These are phyloP conservation scores for Schoenoplectus tabernaemontani DNA, from an alignment of 202 grass and related monocot genomes.

Conservation along the genomic window DNA sequence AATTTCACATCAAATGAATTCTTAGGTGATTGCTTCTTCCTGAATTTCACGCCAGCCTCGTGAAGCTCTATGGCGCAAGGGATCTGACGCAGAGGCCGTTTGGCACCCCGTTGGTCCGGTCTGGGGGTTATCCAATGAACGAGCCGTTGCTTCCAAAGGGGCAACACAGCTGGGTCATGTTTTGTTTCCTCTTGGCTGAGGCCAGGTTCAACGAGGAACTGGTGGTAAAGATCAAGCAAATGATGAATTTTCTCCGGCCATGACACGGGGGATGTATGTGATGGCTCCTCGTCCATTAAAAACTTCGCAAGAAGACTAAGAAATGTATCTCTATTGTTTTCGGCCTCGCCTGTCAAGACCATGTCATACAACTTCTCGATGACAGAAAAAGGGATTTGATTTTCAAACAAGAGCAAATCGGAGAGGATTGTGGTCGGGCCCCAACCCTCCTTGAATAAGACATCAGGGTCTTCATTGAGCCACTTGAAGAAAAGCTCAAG, in stretches of 20 bases:
- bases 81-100: conserved; percentile 21
- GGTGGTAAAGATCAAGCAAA: conserved; percentile 33
- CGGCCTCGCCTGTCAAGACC: background rate
- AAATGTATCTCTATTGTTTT: background rate
- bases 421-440: conserved; percentile 46
- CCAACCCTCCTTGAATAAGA: conserved; percentile 43
- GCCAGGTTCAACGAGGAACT: background rate
- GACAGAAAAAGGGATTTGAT: conserved; percentile 35
- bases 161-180: too few relatives aligned
- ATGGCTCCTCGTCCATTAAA: conserved; percentile 5
- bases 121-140: background rate
- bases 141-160: background rate
- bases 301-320: background rate
- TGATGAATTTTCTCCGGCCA: conserved; percentile 20
- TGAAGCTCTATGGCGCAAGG: conserved; percentile 28
- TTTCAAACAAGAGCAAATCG: conserved; percentile 41
- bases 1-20: conserved; percentile 9
- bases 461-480: conserved; percentile 34
- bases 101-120: conserved; percentile 1
- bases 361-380: conserved; percentile 2
- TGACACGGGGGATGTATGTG: background rate
- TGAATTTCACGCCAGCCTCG: conserved; percentile 17
- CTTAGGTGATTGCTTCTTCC: background rate
- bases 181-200: background rate
- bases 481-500: conserved; percentile 64